Evolutionary conservation across 73 alveolate species (phyloP).

Genomic region (Blepharisma japonicum): DNA sequence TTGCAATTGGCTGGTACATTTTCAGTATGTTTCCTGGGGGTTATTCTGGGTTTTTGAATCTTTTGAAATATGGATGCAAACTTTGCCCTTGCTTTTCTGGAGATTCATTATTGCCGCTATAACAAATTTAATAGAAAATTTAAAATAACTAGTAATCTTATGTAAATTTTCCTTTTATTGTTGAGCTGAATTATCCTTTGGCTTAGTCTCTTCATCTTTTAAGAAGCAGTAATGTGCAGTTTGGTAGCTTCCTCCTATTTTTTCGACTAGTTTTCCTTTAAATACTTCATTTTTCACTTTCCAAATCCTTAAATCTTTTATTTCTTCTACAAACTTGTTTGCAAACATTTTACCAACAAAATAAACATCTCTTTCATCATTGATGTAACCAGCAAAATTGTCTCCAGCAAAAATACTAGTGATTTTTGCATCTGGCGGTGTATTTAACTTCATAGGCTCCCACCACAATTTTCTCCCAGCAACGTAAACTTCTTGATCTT

Average conservation of each 20-base stretch:
- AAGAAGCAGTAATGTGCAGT: constrained; percentile 1
- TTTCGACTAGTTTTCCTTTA: background rate
- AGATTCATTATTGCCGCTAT: constrained; percentile 92
- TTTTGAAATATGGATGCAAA: background rate
- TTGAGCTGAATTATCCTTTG: background rate
- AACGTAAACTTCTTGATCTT: constrained; percentile 44
- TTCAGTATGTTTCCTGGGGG: constrained; percentile 30
- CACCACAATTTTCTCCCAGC: constrained; percentile 38
- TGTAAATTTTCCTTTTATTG: constrained; percentile 24
- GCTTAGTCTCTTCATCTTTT: background rate
- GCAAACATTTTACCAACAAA: constrained; percentile 4
- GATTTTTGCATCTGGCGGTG: constrained; percentile 1
- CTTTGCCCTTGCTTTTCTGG: constrained; percentile 73
- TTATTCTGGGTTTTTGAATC: background rate
- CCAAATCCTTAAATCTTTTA: constrained; percentile 22
- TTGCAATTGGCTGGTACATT: constrained; percentile 22
- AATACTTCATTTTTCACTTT: constrained; percentile 17
- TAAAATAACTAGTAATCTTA: constrained; percentile 48
- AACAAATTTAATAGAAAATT: constrained; percentile 91
- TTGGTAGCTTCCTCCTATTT: constrained; percentile 26
- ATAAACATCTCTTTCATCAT: constrained; percentile 9
- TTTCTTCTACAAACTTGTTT: constrained; percentile 14
- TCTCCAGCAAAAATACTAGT: constrained; percentile 2
- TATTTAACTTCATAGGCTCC: constrained; percentile 18
- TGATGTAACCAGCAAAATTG: constrained; percentile 17